A percentile compares a stretch with the other conserved stretches of the same genome.
These are phyloP conservation scores for Dacryopinax spathularia DNA, from an alignment of 768 basidiomycete genomes.

Conservation along the genomic window DNA sequence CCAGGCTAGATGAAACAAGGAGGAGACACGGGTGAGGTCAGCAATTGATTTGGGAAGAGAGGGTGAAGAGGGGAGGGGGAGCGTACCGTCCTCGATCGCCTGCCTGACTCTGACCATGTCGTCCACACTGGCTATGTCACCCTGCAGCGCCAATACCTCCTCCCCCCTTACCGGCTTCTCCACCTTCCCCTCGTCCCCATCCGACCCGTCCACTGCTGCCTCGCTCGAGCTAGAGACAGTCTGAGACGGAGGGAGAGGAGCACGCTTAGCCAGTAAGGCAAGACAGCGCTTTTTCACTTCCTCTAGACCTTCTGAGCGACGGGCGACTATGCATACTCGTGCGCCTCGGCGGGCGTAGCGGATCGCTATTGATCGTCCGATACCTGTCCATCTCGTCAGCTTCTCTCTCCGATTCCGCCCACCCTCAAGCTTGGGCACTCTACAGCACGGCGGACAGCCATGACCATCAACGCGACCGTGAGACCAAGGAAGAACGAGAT, in stretches of 20 bases:
- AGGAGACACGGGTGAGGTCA: not conserved
- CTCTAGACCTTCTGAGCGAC: constrained; percentile 41
- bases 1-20: constrained; percentile 42
- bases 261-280: constrained; percentile 14
- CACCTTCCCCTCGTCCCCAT: not conserved
- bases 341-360: constrained; percentile 66
- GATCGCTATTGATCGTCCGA: constrained; percentile 57
- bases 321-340: constrained; percentile 56
- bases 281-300: constrained; percentile 50
- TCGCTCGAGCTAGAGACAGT: constrained; percentile 8
- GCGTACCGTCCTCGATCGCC: constrained; percentile 41
- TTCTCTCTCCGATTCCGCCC: no score
- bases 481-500: no score
- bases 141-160: constrained; percentile 37
- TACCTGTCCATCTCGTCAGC: constrained; percentile 31
- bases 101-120: constrained; percentile 52
- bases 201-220: not conserved
- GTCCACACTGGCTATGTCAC: constrained; percentile 49
- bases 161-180: not conserved
- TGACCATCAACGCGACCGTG: no score
- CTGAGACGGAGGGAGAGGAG: constrained; percentile 12
- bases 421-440: no score
- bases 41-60: not conserved
- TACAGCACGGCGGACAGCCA: no score
- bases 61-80: not conserved